Evolutionary conservation across 169 alveolate species (phyloP).

Genomic region (Sarcocystis neurona): DNA sequence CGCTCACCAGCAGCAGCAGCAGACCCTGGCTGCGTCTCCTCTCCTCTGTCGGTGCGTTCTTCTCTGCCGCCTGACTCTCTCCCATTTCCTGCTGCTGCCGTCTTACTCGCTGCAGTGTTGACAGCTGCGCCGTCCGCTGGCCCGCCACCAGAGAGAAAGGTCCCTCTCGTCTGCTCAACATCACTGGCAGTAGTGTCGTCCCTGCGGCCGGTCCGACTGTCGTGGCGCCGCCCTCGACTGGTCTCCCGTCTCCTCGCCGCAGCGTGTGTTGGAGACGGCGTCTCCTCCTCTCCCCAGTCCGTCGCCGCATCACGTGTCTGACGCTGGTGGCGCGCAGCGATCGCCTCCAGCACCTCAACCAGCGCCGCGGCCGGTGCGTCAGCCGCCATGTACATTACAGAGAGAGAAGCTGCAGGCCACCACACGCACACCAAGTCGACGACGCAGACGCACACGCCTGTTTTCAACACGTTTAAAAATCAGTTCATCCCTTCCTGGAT

Average conservation of each 20-base stretch:
- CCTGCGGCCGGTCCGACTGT: background rate
- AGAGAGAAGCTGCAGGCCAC: background rate
- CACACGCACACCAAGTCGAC: background rate
- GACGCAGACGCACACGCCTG: too few relatives aligned
- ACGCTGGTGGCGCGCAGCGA: background rate
- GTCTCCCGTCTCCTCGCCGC: too few relatives aligned
- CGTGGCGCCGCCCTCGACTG: background rate
- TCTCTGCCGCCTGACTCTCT: background rate
- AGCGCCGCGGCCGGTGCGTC: constrained; percentile 30
- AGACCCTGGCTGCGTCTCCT: background rate
- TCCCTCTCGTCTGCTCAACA: background rate
- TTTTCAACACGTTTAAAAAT: too few relatives aligned
- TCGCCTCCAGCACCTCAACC: background rate
- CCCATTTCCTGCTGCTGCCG: too few relatives aligned
- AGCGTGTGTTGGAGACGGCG: too few relatives aligned
- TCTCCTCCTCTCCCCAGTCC: too few relatives aligned
- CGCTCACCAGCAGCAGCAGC: background rate
- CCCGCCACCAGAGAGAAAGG: too few relatives aligned
- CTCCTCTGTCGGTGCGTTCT: background rate
- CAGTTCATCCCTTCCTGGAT: too few relatives aligned
- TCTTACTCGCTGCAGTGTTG: too few relatives aligned
- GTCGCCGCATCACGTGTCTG: background rate
- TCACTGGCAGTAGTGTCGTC: background rate
- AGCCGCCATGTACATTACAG: background rate
- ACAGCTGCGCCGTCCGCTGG: background rate